Evolutionary conservation across 23 red algal genomes (phyloP).

Genomic region (Agarophyton chilense): DNA sequence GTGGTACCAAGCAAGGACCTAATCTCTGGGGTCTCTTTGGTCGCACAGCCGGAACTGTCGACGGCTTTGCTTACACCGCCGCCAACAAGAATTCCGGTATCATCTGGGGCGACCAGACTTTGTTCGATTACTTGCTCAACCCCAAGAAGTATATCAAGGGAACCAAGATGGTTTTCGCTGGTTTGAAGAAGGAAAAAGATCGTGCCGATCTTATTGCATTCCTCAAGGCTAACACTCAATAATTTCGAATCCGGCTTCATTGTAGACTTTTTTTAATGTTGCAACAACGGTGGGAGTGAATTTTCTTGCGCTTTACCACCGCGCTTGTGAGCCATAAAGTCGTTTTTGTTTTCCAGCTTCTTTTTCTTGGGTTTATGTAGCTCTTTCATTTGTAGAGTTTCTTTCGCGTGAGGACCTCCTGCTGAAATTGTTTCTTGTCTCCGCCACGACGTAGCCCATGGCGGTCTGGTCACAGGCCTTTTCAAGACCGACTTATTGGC

Average conservation of each 20-base stretch:
- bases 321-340: slow-evolving; percentile 33
- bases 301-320: not conserved
- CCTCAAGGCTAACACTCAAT: slow-evolving; percentile 85
- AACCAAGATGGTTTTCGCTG: slow-evolving; percentile 99
- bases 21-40: slow-evolving; percentile 96
- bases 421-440: too few species aligned
- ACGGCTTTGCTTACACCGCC: slow-evolving; percentile 94
- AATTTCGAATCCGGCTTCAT: not conserved
- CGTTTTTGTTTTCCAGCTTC: slow-evolving; percentile 4
- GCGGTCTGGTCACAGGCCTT: too few species aligned
- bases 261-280: slow-evolving; percentile 20
- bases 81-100: slow-evolving; percentile 99
- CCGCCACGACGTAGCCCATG: too few species aligned
- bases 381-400: not conserved
- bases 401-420: too few species aligned
- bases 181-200: slow-evolving; percentile 94
- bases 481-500: too few species aligned
- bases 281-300: not conserved
- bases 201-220: slow-evolving; percentile 98
- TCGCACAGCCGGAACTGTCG: slow-evolving; percentile 83
- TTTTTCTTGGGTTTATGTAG: not conserved
- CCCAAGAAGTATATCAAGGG: slow-evolving; percentile 99
- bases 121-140: slow-evolving; percentile 95
- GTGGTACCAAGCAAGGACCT: slow-evolving; percentile 95
- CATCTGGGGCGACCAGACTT: slow-evolving; percentile 90